Evolutionary conservation across 2,329 filamentous ascomycete genomes (phyloP), one percentile per base, ranked within the genome.

Genomic region (Trichoderma sp.): DNA sequence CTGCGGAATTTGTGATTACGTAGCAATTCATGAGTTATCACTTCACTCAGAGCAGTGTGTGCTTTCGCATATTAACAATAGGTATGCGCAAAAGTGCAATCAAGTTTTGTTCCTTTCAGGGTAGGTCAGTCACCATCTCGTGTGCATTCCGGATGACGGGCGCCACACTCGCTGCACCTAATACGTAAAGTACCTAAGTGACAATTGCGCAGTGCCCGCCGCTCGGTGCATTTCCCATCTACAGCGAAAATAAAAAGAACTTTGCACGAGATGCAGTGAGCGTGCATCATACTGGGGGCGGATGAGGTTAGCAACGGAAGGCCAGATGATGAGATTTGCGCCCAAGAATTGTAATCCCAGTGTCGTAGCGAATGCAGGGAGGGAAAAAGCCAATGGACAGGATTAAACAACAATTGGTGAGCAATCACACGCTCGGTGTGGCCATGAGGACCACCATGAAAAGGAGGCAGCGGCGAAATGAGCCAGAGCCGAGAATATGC

Each of bases 401-500:
- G 34, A 36, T 36, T 36, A 28, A 56, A 18, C 11, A n/a, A 18
- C 18, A 65, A 30, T 21, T 28, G n/a, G 47, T 53, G 47, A 51
- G 34, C 36, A 26, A 47, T 69, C 65, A 61, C 32, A 65, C 36
- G 62, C 39, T 32, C 62, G 18, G 39, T 32, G 18, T 51, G 26
- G 26, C 39, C 62, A 60, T 47, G 26, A 21, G n/a, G 30, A 53
- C 32, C 28, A 57, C 63, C 56, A 11, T n/a, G 39, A 43, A 43
- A 28, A 15, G 26, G 15, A 32, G 56, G 56, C 26, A 18, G 28
- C 30, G 56, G 36, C 36, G 11, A 60, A 60, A 18, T 28, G 7
- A 0, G 39, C 6, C n/a, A 70, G 57, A 70, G 66, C 66, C 66
- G 66, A 21, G 39, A n/a, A 70, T 70, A 70, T 70, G 66, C 66